A percentile compares a stretch with the other conserved stretches of the same genome.
These are phyloP conservation scores for Sicyos baderoa DNA, from an alignment of 306 rosid genomes.

Conservation along the genomic window DNA sequence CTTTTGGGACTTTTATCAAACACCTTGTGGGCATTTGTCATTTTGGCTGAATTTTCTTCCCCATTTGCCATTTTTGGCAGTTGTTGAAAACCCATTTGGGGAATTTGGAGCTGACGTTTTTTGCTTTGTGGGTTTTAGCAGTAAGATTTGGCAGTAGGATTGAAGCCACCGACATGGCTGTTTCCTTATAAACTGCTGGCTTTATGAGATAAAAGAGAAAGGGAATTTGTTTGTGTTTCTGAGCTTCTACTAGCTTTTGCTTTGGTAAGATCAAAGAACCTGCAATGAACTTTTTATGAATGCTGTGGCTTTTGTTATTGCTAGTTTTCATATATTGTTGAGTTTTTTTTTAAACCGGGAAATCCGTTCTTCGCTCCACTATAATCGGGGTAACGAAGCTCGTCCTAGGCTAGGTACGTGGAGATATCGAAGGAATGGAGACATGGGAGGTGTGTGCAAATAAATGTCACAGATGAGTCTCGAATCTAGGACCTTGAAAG, in stretches of 20 bases:
- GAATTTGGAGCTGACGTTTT: constrained; percentile 7
- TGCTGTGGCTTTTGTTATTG: neutral
- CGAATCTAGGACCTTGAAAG: too few species aligned
- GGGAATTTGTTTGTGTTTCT: neutral
- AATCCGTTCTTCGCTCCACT: too few species aligned
- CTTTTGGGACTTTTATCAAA: neutral
- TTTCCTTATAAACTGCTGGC: neutral
- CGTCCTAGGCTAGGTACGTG: too few species aligned
- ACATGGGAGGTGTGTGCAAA: too few species aligned
- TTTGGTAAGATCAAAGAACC: constrained; percentile 1
- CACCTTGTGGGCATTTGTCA: neutral
- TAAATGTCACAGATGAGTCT: too few species aligned
- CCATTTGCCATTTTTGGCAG: neutral
- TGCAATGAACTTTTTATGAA: neutral
- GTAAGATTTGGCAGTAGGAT: neutral
- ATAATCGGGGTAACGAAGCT: too few species aligned
- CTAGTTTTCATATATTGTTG: neutral
- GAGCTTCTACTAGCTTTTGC: neutral
- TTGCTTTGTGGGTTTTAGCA: neutral
- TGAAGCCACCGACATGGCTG: neutral
- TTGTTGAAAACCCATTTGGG: neutral
- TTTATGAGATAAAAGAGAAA: neutral
- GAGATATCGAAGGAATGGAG: too few species aligned
- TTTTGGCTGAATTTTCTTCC: neutral
- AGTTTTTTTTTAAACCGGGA: too few species aligned